Base-by-base conservation (phyloP, 2,329 filamentous ascomycete genomes). In the Fusarium devonianum region DNA sequence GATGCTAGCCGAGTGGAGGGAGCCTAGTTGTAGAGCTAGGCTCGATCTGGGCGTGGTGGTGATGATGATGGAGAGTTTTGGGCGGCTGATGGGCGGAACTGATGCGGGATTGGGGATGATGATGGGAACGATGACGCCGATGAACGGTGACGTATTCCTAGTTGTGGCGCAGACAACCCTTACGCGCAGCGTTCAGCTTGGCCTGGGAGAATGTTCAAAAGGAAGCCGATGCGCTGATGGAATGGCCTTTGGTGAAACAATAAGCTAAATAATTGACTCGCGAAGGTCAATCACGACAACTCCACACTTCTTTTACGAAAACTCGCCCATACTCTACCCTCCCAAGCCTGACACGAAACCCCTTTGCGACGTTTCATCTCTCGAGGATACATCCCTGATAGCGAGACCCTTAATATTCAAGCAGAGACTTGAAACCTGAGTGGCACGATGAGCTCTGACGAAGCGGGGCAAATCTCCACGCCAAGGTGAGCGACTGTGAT, bases 361-460 rank as follows among this genome's bases (percentile, higher is more conserved):
- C 21, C n/a, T n/a, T 23, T 18, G 25, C 43, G 13, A 35, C 29
- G 53, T 53, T 53, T 49, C 37, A 41, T 17, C 19, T 48, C 26
- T n/a, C n/a, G n/a, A n/a, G n/a, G n/a, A n/a, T n/a, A n/a, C n/a
- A n/a, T n/a, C n/a, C n/a, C n/a, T n/a, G n/a, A n/a, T n/a, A 11
- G 5, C 34, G 16, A 34, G 34, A 49, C 49, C 12, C 40, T 23
- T 42, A 18, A 6, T 18, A 17, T 6, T 26, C n/a, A 26, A 26
- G 12, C 16, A 10, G 17, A 42, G 49, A 17, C 30, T 46, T 60
- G 57, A 54, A 60, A 60, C 56, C 26, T 33, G 49, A 50, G 53
- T 61, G 56, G 59, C 58, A 63, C 36, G 59, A 63, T 62, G 59
- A 44, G 48, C n/a, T 60, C 50, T 26, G 59, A 61, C 41, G 56